Conservation (phyloP, 495 filamentous ascomycete species). For the Penicillium coffeae region DNA sequence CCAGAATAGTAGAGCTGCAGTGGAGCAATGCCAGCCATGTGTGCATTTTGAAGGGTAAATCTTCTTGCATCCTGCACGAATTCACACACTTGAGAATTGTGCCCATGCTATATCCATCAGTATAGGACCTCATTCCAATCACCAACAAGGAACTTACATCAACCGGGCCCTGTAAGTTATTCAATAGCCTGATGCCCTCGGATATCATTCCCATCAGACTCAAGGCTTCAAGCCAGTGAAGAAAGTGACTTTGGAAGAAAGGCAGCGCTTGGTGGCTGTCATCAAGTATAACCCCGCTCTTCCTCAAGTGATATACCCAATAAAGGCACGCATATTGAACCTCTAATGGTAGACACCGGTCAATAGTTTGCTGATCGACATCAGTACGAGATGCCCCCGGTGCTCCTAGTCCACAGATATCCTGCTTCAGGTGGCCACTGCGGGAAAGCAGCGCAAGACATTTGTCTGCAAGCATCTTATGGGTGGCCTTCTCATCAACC, state of each 20-base stretch:
- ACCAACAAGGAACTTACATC: constrained; percentile 8
- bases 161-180: background rate
- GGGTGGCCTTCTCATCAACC: background rate
- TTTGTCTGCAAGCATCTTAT: background rate
- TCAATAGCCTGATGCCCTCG: constrained; percentile 1
- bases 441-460: constrained; percentile 16
- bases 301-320: constrained; percentile 43
- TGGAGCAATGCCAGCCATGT: constrained; percentile 26
- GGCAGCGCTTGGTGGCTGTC: too few relatives aligned
- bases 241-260: constrained; percentile 9
- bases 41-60: constrained; percentile 28
- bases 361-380: constrained; percentile 20
- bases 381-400: constrained; percentile 20
- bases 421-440: constrained; percentile 19
- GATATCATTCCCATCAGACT: constrained; percentile 3
- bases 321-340: constrained; percentile 42
- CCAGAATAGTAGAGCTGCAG: constrained; percentile 24
- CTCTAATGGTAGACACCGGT: constrained; percentile 22
- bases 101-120: constrained; percentile 4
- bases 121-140: too few relatives aligned
- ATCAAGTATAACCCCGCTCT: background rate
- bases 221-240: constrained; percentile 16
- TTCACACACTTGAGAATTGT: constrained; percentile 6
- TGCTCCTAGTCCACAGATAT: constrained; percentile 35
- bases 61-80: constrained; percentile 28